These are phyloP conservation scores for Diplodia sapinea DNA, from an alignment of 2,329 filamentous ascomycete species.

Conservation along the genomic window DNA sequence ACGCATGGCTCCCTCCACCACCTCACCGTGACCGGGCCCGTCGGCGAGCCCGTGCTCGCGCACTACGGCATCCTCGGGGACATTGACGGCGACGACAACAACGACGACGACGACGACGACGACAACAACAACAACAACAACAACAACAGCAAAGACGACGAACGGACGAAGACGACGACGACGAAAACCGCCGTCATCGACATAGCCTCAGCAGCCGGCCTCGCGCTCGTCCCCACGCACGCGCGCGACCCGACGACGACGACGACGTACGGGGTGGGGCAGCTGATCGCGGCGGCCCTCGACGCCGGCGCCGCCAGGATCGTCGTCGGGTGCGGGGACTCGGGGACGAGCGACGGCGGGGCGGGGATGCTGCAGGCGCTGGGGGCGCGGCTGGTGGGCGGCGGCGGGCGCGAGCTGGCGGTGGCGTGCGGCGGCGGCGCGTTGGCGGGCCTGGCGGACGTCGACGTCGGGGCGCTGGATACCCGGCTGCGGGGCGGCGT, in stretches of 20 bases:
- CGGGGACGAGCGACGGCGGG: conserved; percentile 61
- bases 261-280: conserved; percentile 61
- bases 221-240: conserved; percentile 55
- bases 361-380: conserved; percentile 62
- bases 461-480: conserved; percentile 50
- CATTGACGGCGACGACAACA: background rate
- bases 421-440: conserved; percentile 51
- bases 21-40: conserved; percentile 53
- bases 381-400: conserved; percentile 53
- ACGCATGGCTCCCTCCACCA: conserved; percentile 51
- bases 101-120: background rate
- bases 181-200: conserved; percentile 56
- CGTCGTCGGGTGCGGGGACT: conserved; percentile 61
- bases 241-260: conserved; percentile 53
- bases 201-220: conserved; percentile 60
- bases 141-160: background rate
- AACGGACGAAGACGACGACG: background rate
- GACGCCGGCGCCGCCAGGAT: conserved; percentile 55
- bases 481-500: conserved; percentile 46
- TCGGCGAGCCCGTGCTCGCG: conserved; percentile 51
- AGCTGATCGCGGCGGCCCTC: conserved; percentile 56
- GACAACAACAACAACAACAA: background rate
- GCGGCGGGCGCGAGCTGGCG: conserved; percentile 47
- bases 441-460: conserved; percentile 46
- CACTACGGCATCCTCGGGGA: conserved; percentile 55